These are phyloP conservation scores for Lactifluus hygrophoroides DNA, from an alignment of 768 basidiomycete species.

Conservation along the genomic window DNA sequence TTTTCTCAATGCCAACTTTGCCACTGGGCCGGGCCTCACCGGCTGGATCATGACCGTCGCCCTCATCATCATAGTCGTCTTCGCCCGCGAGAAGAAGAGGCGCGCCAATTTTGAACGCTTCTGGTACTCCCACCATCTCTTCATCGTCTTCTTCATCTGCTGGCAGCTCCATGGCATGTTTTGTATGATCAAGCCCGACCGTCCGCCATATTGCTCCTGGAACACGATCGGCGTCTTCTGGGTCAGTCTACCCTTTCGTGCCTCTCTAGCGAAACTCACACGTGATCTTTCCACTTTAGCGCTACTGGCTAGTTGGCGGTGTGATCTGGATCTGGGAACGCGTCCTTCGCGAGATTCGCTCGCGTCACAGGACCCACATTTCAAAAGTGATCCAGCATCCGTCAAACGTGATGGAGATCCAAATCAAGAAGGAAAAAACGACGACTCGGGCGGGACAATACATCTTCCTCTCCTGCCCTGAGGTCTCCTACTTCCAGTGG, in stretches of 20 bases:
- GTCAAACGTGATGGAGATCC: constrained; percentile 87
- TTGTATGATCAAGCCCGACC: constrained; percentile 92
- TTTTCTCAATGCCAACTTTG: constrained; percentile 76
- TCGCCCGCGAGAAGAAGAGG: constrained; percentile 72
- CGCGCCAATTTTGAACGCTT: constrained; percentile 78
- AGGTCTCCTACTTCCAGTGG: constrained; percentile 93
- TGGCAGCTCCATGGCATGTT: constrained; percentile 98
- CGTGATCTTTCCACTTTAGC: constrained; percentile 35
- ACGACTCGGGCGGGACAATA: constrained; percentile 82
- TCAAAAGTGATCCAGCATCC: constrained; percentile 95
- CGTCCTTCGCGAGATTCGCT: constrained; percentile 84
- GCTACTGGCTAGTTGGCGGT: constrained; percentile 87
- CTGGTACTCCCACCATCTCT: constrained; percentile 86
- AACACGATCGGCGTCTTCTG: constrained; percentile 91
- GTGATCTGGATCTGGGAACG: constrained; percentile 82
- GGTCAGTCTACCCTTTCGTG: constrained; percentile 41
- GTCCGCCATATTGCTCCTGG: constrained; percentile 78
- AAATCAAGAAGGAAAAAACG: constrained; percentile 95
- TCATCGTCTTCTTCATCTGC: constrained; percentile 84
- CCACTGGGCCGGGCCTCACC: constrained; percentile 72
- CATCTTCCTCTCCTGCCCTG: constrained; percentile 86
- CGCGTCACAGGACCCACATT: constrained; percentile 85
- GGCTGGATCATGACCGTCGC: constrained; percentile 82
- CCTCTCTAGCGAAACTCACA: background rate
- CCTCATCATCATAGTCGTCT: constrained; percentile 77